phyloP scores from a whole-genome alignment of 139 green algal species.

The Haematococcus lacustris region DNA sequence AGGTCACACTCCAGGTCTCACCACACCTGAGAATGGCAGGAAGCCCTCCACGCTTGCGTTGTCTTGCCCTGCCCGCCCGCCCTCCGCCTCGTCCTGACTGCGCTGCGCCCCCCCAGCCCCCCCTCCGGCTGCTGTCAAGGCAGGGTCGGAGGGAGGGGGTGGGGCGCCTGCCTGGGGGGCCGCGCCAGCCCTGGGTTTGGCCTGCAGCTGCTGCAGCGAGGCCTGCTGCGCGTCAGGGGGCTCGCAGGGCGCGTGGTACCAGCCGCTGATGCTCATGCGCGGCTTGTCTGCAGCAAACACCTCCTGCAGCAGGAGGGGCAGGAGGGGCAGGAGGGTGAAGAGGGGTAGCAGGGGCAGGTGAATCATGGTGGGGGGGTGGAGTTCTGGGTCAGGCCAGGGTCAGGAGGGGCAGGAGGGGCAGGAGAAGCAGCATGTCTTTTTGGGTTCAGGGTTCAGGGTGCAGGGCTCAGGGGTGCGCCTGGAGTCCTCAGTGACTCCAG shows the following conservation, averaged over 20 bases:
- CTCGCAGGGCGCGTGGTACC: constrained; percentile 65
- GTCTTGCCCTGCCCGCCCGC: neutral
- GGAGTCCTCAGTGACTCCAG: no score
- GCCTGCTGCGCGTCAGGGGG: constrained; percentile 45
- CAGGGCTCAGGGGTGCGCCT: no score
- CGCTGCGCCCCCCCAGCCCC: neutral
- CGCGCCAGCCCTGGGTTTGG: neutral
- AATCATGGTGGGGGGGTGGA: no score
- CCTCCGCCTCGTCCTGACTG: neutral
- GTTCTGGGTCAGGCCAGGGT: no score
- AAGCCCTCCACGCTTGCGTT: neutral
- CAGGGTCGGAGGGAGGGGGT: no score
- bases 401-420: no score
- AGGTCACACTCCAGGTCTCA: no score
- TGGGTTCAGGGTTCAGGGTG: no score
- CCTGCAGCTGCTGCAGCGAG: constrained; percentile 63
- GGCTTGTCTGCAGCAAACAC: constrained; percentile 52
- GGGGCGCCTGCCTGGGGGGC: neutral
- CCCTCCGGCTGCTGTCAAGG: neutral
- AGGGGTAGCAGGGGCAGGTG: no score
- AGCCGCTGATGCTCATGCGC: constrained; percentile 67
- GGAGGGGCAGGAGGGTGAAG: no score
- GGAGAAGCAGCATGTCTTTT: no score
- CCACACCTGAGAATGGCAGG: neutral
- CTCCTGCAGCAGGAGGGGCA: constrained; percentile 15